Evolutionary conservation across 768 basidiomycete species (phyloP), one percentile per base, ranked within the genome.

Genomic region (Boletales sp.): DNA sequence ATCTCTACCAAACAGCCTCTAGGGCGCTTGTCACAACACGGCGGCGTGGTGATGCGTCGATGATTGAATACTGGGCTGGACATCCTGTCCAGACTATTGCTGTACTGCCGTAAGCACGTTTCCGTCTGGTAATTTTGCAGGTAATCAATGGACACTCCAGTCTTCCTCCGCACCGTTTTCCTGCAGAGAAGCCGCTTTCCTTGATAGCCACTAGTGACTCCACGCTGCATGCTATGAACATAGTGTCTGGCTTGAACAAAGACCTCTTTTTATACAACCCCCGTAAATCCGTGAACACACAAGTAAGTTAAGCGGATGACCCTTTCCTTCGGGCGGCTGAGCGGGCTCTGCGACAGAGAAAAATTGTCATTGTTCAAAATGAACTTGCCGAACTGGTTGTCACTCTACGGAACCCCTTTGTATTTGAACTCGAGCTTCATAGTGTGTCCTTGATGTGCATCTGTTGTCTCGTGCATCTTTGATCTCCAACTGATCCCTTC

Each of bases 231-330:
- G 70, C 73, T 42, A 57, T 72, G 4, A 70, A 69, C 24, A 76
- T 83, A 3, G 72, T 85, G 42, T 67, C 86, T 4, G 71, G 75
- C 38, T 83, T 83, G 4, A 72, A 74, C 29, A 80, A 77, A 18
- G 88, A 94, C 64, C 86, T 90, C 2, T 97, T 97, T 69, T 71
- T 98, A 50, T 97, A 97, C 65, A 94, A 97, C 65, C 95, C 95
- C 2, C 75, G 94, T 50, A 83, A 79, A 61, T 68, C 78, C 8
- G 67, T 72, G 37, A 70, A 75, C 29, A 74, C 74, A 14, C 83
- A 84, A 75, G 87, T 90, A 38, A 60, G 74, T 27, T 14, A 41
- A 27, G 8, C 5, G 41, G 50, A 42, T 30, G 29, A 35, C 36
- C 39, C n/a, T 17, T 43, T 41, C 18, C n/a, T 41, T 42, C 55